Evolutionary conservation across 75 land plant species (phyloP).

Genomic region (Isoetes taiwanensis): DNA sequence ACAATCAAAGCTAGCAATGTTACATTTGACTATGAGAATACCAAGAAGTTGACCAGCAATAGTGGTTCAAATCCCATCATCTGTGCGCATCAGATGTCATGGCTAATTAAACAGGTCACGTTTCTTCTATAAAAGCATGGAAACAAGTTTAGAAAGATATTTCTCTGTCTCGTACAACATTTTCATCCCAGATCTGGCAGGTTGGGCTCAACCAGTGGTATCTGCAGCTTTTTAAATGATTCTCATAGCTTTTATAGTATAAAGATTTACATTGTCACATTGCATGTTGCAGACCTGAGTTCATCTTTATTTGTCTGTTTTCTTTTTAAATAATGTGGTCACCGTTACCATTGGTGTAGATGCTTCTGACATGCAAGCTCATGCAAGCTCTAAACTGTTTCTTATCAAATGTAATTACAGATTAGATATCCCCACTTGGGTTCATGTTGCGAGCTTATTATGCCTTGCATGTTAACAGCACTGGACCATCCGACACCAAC

Average conservation of each 20-base stretch:
- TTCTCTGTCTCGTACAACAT: neutral
- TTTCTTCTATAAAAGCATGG: neutral
- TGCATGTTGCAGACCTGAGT: neutral
- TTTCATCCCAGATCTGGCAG: too few species aligned
- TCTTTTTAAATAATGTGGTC: too few species aligned
- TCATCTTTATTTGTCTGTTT: constrained; percentile 4
- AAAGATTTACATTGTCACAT: too few species aligned
- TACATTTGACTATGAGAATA: constrained; percentile 13
- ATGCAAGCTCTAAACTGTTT: too few species aligned
- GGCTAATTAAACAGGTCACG: constrained; percentile 57
- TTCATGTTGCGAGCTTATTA: constrained; percentile 34
- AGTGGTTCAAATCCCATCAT: constrained; percentile 42
- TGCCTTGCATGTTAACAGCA: constrained; percentile 75
- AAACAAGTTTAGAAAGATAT: neutral
- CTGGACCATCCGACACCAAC: constrained; percentile 92
- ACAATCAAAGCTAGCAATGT: constrained; percentile 43
- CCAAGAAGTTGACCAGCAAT: constrained; percentile 20
- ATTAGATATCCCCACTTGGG: constrained; percentile 50
- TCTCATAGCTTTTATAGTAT: too few species aligned
- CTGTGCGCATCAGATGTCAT: constrained; percentile 57
- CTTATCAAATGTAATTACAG: too few species aligned
- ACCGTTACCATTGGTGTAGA: too few species aligned
- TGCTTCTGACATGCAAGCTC: too few species aligned
- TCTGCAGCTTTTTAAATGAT: too few species aligned
- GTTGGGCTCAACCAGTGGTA: too few species aligned